These are phyloP conservation scores for Boeremia lycopersici DNA, from an alignment of 2,329 filamentous ascomycete species.

Conservation along the genomic window DNA sequence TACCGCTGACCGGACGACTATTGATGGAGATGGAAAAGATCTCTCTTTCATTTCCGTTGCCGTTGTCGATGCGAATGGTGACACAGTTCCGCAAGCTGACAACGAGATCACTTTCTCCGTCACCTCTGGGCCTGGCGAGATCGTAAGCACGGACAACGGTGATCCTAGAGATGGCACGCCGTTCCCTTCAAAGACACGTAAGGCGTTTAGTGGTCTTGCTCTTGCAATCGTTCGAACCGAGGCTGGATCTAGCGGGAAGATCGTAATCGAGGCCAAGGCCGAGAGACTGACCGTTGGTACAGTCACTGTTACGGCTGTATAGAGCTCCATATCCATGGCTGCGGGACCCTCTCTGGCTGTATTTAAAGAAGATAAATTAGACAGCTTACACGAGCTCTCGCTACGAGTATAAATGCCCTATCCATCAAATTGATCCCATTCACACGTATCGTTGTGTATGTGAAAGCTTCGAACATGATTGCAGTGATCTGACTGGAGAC, in stretches of 20 bases:
- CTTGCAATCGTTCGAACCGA: constrained; percentile 30
- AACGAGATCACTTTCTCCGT: constrained; percentile 55
- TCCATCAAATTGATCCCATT: too few relatives aligned
- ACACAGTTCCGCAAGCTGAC: constrained; percentile 52
- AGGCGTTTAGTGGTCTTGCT: constrained; percentile 35
- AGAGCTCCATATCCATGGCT: neutral
- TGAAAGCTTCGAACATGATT: too few relatives aligned
- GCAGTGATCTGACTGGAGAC: too few relatives aligned
- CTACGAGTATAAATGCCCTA: too few relatives aligned
- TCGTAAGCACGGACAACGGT: constrained; percentile 60
- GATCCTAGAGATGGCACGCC: constrained; percentile 39
- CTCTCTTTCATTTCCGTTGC: constrained; percentile 55
- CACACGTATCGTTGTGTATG: too few relatives aligned
- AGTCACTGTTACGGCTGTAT: constrained; percentile 1
- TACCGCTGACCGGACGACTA: constrained; percentile 48
- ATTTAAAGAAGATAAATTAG: too few relatives aligned
- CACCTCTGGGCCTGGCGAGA: constrained; percentile 47
- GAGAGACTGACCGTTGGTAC: neutral
- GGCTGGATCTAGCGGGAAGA: constrained; percentile 9
- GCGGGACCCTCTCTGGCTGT: too few relatives aligned
- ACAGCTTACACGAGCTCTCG: too few relatives aligned
- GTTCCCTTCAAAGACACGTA: constrained; percentile 29
- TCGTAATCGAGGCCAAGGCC: constrained; percentile 21
- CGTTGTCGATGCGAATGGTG: constrained; percentile 53
- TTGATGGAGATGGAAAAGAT: constrained; percentile 53